Conservation (phyloP, 306 rosid genomes). For the Morella rubra region DNA sequence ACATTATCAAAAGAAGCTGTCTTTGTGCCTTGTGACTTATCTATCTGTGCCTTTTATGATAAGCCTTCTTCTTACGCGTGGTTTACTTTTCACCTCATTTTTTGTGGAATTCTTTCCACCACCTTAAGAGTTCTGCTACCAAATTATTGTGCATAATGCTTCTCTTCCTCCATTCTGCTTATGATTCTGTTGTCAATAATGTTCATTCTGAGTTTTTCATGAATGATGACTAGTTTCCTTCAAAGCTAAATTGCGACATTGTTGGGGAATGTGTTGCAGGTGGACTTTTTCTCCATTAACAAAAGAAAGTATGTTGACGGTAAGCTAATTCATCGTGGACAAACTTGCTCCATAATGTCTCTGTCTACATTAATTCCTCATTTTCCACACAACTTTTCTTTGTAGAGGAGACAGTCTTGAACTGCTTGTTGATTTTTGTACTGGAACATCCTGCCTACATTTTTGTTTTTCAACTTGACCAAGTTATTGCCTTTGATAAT, state of each 20-base stretch:
- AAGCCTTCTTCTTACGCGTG: not conserved
- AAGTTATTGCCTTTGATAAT: too few relatives aligned
- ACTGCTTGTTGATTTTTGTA: not conserved
- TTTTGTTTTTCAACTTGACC: too few relatives aligned
- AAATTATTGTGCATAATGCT: constrained; percentile 4
- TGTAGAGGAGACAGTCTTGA: not conserved
- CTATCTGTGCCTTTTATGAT: not conserved
- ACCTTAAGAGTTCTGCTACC: not conserved
- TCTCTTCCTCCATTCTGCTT: not conserved
- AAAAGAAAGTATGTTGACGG: constrained; percentile 67
- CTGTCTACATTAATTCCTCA: not conserved
- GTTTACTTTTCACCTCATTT: not conserved
- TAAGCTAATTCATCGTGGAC: constrained; percentile 37
- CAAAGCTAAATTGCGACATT: constrained; percentile 20
- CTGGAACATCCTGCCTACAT: not conserved
- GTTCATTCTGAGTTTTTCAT: not conserved
- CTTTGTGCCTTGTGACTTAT: not conserved
- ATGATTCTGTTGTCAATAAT: not conserved
- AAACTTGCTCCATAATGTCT: not conserved
- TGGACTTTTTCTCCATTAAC: constrained; percentile 80
- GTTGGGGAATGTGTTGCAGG: constrained; percentile 48
- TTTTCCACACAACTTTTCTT: not conserved
- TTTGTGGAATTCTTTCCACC: not conserved
- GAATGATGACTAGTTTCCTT: not conserved
- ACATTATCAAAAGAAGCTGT: not conserved